phyloP scores from a whole-genome alignment of 176 grass and related monocot genomes.

The Eragrostis nindensis region DNA sequence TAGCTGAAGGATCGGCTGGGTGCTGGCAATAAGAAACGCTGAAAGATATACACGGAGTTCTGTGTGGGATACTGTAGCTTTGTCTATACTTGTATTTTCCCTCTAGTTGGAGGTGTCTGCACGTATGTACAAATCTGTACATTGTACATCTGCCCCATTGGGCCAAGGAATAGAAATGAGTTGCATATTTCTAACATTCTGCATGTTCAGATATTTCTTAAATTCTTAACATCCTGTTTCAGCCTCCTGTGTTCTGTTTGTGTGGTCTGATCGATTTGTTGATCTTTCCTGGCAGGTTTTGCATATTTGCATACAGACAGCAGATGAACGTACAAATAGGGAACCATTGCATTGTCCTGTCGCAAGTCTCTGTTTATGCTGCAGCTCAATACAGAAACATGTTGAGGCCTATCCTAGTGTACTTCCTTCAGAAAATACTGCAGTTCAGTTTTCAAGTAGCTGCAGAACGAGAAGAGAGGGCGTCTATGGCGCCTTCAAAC shows the following conservation, averaged over 20 bases:
- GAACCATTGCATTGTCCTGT: neutral
- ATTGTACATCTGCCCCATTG: too few relatives aligned
- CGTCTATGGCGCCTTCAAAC: too few relatives aligned
- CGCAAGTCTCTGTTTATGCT: neutral
- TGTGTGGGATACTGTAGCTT: too few relatives aligned
- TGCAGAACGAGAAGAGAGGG: neutral
- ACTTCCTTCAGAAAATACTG: too few relatives aligned
- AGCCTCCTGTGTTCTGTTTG: neutral
- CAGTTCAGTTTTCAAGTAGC: neutral
- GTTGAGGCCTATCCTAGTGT: too few relatives aligned
- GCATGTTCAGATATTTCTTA: slow-evolving; percentile 13
- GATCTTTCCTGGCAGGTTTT: neutral
- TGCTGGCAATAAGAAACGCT: slow-evolving; percentile 23
- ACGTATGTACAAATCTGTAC: too few relatives aligned
- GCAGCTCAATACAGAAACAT: neutral
- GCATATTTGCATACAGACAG: slow-evolving; percentile 1
- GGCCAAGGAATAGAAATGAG: slow-evolving; percentile 10
- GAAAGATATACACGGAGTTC: slow-evolving; percentile 13
- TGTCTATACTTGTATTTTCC: too few relatives aligned
- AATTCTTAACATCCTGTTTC: neutral
- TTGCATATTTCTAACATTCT: too few relatives aligned
- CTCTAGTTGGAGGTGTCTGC: too few relatives aligned
- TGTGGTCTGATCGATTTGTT: neutral
- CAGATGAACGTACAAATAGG: neutral
- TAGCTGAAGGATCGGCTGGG: slow-evolving; percentile 42